Percentiles rank a stretch among this genome's conserved stretches.
These are phyloP conservation scores for Elsinoe ampelina DNA, from an alignment of 2,329 filamentous ascomycete species.

Conservation along the genomic window DNA sequence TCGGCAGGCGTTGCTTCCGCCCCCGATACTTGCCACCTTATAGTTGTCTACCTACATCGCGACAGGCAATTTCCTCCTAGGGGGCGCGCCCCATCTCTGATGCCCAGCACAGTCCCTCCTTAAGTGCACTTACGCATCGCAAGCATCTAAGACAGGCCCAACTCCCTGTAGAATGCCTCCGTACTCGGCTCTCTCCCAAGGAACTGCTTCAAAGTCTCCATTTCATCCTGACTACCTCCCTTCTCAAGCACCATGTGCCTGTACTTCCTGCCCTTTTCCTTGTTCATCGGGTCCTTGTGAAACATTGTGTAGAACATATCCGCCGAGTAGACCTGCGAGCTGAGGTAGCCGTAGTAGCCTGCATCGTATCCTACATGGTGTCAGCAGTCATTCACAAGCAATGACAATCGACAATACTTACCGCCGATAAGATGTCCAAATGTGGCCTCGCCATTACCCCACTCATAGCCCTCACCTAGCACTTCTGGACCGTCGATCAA, in stretches of 20 bases:
- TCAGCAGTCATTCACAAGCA: background rate
- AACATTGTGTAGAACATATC: constrained; percentile 83
- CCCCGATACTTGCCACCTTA: too few species aligned
- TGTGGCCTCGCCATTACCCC: constrained; percentile 69
- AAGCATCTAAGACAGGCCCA: constrained; percentile 42
- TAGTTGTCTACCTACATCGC: too few species aligned
- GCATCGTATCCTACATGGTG: constrained; percentile 57
- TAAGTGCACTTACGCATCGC: background rate
- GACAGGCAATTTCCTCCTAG: too few species aligned
- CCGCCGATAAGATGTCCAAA: constrained; percentile 74
- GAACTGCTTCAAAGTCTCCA: constrained; percentile 70
- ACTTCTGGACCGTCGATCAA: constrained; percentile 67
- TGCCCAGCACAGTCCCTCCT: background rate
- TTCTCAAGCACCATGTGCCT: constrained; percentile 68
- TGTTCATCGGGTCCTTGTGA: constrained; percentile 68
- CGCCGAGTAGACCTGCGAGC: constrained; percentile 68
- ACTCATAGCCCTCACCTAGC: constrained; percentile 45
- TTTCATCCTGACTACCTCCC: constrained; percentile 71
- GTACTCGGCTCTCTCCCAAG: constrained; percentile 65
- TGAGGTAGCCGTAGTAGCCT: constrained; percentile 62
- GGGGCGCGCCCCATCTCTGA: background rate
- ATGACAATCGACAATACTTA: background rate
- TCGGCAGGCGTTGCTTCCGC: too few species aligned
- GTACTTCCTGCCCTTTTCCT: constrained; percentile 63
- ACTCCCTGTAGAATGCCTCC: constrained; percentile 71